phyloP scores from a whole-genome alignment of 176 grass and related monocot species.

The Phyllostachys edulis region DNA sequence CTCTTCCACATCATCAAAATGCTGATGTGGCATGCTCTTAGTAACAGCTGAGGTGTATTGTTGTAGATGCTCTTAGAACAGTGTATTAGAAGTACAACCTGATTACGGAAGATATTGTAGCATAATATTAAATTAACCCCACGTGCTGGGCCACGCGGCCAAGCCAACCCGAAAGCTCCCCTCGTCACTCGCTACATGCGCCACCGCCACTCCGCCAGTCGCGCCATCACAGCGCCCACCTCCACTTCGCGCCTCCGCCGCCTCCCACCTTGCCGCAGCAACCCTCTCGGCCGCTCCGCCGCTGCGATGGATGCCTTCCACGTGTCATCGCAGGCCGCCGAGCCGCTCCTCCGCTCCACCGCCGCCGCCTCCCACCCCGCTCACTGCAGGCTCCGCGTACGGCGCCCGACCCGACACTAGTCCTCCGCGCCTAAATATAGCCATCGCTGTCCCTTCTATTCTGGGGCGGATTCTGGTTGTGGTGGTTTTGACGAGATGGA shows the following conservation, averaged over 20 bases:
- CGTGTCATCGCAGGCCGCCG: constrained; percentile 21
- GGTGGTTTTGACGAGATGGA: constrained; percentile 44
- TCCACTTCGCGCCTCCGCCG: background rate
- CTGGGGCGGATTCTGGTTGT: background rate
- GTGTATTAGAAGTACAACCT: too few species aligned
- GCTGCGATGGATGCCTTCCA: constrained; percentile 38
- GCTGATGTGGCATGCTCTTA: too few species aligned
- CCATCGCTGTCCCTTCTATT: constrained; percentile 1
- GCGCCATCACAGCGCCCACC: background rate
- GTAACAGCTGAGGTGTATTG: too few species aligned
- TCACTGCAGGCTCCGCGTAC: constrained; percentile 49
- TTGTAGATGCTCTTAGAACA: too few species aligned
- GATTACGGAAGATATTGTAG: too few species aligned
- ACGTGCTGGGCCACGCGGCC: background rate
- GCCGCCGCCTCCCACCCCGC: background rate
- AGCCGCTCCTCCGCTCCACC: constrained; percentile 37
- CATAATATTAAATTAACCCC: background rate
- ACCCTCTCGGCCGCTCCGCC: background rate
- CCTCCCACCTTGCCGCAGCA: background rate
- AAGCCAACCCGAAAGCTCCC: background rate
- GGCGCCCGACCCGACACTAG: background rate
- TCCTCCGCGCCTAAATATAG: background rate
- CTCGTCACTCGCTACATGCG: background rate
- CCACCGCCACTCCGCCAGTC: background rate
- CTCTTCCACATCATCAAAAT: too few species aligned